phyloP scores from a whole-genome alignment of 2,329 filamentous ascomycete genomes.

The Trichophyton verrucosum region DNA sequence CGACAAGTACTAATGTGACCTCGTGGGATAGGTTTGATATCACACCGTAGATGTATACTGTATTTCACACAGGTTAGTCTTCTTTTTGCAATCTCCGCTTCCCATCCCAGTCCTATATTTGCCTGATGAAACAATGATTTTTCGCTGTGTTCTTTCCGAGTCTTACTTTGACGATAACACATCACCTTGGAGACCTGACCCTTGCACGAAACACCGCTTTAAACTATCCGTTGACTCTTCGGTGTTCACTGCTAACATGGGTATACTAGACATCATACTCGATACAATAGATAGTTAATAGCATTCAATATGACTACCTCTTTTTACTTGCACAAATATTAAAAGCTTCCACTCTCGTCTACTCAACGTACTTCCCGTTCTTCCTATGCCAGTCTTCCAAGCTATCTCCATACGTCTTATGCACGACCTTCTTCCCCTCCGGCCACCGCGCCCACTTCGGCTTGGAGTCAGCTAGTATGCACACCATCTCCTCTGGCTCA shows the following conservation, averaged over 20 bases:
- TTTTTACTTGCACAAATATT: too few species aligned
- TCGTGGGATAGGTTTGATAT: neutral
- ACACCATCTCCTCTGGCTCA: constrained; percentile 37
- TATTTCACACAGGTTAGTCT: constrained; percentile 3
- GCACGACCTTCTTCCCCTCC: constrained; percentile 35
- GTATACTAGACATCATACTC: neutral
- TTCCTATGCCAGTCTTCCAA: constrained; percentile 38
- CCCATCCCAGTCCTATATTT: constrained; percentile 7
- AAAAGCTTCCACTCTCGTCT: neutral
- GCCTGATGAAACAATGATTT: constrained; percentile 47
- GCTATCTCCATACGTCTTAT: constrained; percentile 31
- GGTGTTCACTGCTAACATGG: neutral
- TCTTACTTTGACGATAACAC: constrained; percentile 46
- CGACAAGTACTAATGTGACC: neutral
- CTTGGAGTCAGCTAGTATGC: constrained; percentile 34
- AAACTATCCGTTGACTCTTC: neutral
- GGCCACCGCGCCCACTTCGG: constrained; percentile 37
- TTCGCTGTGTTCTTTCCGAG: constrained; percentile 56
- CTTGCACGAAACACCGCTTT: neutral
- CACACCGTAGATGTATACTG: too few species aligned
- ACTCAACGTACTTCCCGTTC: constrained; percentile 26
- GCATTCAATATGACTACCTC: neutral
- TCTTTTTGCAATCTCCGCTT: constrained; percentile 5
- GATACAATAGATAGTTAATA: neutral
- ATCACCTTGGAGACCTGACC: constrained; percentile 57